phyloP scores from a whole-genome alignment of 73 alveolate genomes.

The Tetrahymena borealis region DNA sequence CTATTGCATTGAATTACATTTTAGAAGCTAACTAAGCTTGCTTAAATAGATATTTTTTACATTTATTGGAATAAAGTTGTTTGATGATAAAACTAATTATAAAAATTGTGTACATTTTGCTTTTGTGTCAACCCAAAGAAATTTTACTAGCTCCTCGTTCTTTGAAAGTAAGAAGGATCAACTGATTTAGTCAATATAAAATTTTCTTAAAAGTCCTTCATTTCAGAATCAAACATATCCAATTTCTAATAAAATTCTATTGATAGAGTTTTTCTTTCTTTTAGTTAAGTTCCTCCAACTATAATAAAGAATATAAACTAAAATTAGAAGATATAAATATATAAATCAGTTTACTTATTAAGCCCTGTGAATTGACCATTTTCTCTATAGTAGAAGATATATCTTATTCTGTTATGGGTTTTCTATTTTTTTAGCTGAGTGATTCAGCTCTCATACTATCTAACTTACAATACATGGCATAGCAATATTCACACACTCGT shows the following conservation, averaged over 20 bases:
- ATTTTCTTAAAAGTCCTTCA: neutral
- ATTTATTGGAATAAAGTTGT: too few relatives aligned
- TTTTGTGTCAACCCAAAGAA: neutral
- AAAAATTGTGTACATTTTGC: neutral
- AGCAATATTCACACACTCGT: conserved; percentile 29
- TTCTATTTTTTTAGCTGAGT: neutral
- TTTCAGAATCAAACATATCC: neutral
- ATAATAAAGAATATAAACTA: neutral
- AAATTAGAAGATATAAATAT: neutral
- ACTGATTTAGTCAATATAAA: neutral
- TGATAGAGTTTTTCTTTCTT: conserved; percentile 10
- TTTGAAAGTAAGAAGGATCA: neutral
- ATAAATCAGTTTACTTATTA: neutral
- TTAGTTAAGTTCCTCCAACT: conserved; percentile 17
- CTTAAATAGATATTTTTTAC: too few relatives aligned
- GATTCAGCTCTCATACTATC: conserved; percentile 19
- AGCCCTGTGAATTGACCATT: neutral
- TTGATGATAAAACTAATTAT: neutral
- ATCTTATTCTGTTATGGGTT: conserved; percentile 15
- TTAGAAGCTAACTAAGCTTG: too few relatives aligned
- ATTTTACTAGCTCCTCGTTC: neutral
- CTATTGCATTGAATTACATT: too few relatives aligned
- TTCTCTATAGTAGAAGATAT: neutral
- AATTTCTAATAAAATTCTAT: conserved; percentile 2
- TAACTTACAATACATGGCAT: conserved; percentile 8